Evolutionary conservation across 306 rosid genomes (phyloP).

Genomic region (Cucurbita maxima): DNA sequence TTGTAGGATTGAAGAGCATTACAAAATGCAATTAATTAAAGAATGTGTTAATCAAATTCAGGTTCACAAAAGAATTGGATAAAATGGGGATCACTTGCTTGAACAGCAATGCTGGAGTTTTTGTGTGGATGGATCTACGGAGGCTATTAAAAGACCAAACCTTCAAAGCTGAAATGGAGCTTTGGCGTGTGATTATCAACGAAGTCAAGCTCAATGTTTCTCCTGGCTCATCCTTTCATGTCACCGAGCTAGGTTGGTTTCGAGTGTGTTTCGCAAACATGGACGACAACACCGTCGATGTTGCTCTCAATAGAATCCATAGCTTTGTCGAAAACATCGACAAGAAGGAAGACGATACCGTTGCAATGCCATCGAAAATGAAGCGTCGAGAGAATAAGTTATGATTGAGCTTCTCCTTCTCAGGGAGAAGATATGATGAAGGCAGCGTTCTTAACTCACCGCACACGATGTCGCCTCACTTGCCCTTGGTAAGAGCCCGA

Average conservation of each 20-base stretch:
- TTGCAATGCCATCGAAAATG: background rate
- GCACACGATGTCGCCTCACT: conserved; percentile 49
- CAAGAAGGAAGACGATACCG: background rate
- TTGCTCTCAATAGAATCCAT: conserved; percentile 50
- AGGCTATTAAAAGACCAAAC: conserved; percentile 36
- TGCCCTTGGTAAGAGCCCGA: conserved; percentile 50
- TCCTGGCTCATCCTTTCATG: conserved; percentile 71
- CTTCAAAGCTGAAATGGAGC: conserved; percentile 43
- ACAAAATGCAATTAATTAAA: too few relatives aligned
- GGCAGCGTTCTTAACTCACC: conserved; percentile 27
- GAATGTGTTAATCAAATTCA: background rate
- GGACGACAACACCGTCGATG: conserved; percentile 48
- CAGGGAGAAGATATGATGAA: conserved; percentile 31
- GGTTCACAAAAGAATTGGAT: conserved; percentile 38
- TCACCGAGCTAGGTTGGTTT: conserved; percentile 80
- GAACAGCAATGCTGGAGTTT: conserved; percentile 66
- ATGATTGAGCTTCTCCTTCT: conserved; percentile 33
- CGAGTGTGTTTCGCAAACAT: conserved; percentile 89
- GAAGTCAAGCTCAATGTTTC: conserved; percentile 89
- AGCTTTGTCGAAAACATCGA: conserved; percentile 25
- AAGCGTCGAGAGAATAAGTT: conserved; percentile 31
- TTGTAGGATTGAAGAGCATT: too few relatives aligned
- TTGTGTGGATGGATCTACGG: conserved; percentile 72
- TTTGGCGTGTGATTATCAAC: conserved; percentile 50
- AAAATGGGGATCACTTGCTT: conserved; percentile 44